Base-by-base conservation (phyloP, 192 early-diverging fungal species). In the Coemansia sp. region DNA sequence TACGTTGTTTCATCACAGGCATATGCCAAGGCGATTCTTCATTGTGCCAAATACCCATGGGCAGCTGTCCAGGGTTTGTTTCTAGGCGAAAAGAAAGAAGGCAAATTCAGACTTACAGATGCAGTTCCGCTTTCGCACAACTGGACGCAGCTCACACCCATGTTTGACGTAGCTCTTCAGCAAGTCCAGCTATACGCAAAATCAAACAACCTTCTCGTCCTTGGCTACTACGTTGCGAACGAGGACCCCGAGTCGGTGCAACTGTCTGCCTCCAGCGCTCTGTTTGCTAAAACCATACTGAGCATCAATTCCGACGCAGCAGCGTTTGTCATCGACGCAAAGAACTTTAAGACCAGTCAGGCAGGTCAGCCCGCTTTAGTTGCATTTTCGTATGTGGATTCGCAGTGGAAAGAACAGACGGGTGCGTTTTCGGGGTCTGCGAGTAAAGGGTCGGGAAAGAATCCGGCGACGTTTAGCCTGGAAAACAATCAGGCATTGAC, bases 91-190 rank as follows among this genome's bases (percentile, higher is more conserved):
- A 72, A 68, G 58, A 74, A 68, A 22, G 71, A 65, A 42, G 63
- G 58, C 73, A 71, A 68, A 50, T 56, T 73, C 32, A 60, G 70
- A 22, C 69, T 89, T 6, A 73, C 80, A 42, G 91, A 92, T 75
- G 93, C 90, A 38, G 72, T 97, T 25, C 94, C 95, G 48, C 82
- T 94, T 17, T 86, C 91, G 60, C 95, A 97, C 84, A 87, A 89
- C 63, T 90, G 90, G 86, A 83, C 84, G 32, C 86, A 87, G 16
- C 80, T 94, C 65, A 85, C 92, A 0, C 91, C 93, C 52, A 91
- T 93, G 87, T 82, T 92, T 11, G 92, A 95, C 73, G 84, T 91
- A 6, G 93, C 94, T 30, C 75, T 95, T 63, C 89, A 93, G 57
- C 92, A 93, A 85, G 90, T 89, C 31, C 67, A 70, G 30, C 34